Evolutionary conservation across 2,329 filamentous ascomycete genomes (phyloP).

Genomic region (Cucurbitaria berberidis): DNA sequence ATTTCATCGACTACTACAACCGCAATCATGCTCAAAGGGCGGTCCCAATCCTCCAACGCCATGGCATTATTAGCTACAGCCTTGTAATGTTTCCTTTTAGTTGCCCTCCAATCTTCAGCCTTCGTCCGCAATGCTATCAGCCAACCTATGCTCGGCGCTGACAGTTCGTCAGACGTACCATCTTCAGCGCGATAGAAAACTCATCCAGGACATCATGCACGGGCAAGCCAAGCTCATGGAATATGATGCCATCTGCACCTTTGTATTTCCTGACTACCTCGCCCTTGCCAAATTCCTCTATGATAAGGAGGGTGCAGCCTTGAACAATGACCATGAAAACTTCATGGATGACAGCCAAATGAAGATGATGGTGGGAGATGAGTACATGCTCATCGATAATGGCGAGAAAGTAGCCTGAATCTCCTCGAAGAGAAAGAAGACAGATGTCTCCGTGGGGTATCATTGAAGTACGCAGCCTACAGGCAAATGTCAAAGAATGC

Average conservation of each 20-base stretch:
- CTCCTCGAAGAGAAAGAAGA: not conserved
- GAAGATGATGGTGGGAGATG: constrained; percentile 56
- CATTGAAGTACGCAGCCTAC: constrained; percentile 2
- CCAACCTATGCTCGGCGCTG: not conserved
- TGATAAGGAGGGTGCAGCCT: constrained; percentile 53
- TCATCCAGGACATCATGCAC: constrained; percentile 55
- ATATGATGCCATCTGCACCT: constrained; percentile 57
- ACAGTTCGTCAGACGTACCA: constrained; percentile 51
- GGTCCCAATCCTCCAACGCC: constrained; percentile 52
- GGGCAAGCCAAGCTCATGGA: constrained; percentile 53
- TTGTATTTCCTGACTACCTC: constrained; percentile 55
- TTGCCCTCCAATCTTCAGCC: not conserved
- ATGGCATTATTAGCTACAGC: constrained; percentile 54
- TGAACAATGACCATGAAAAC: constrained; percentile 46
- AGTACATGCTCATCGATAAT: constrained; percentile 50
- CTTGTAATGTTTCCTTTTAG: constrained; percentile 42
- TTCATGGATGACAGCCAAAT: constrained; percentile 51
- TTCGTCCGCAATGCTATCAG: too few relatives aligned
- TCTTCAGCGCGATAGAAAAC: constrained; percentile 51
- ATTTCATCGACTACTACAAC: constrained; percentile 56
- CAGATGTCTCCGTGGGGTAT: constrained; percentile 7
- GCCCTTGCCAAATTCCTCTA: constrained; percentile 56
- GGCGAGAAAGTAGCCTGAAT: constrained; percentile 37
- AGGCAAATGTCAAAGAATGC: not conserved
- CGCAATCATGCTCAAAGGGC: constrained; percentile 53